Evolutionary conservation across 1,139 yeast genomes (phyloP), one percentile per base, ranked within the genome.

Genomic region (Lodderomyces elongisporus): DNA sequence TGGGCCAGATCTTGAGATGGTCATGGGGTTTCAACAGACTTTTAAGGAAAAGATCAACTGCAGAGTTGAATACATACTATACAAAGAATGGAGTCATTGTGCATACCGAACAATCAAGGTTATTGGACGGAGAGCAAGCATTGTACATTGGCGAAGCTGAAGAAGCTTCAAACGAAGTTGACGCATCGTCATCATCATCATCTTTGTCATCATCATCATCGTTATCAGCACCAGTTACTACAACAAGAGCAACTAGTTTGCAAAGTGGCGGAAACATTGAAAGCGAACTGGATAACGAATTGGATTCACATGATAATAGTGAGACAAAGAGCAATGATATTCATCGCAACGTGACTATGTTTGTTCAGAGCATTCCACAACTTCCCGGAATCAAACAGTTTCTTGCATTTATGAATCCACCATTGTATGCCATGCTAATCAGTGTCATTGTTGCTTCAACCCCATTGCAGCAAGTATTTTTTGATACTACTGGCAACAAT

Each of bases 11-110:
- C 47, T 64, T 85, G 39, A 66, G 95, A 41, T 85, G 95, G 95
- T 81, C 91, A 3, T 85, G 94, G 93, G 95, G 95, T n/a, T 84
- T 77, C 58, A 83, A 85, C 52, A 80, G 77, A 17, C 62, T 85
- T 39, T 62, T 85, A 40, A 70, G 80, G 32, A 75, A 64, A 46
- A 66, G 80, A 37, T 56, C 70, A 3, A 52, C 44, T 12, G 54
- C 56, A 28, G 77, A 72, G 42, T 57, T 73, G 39, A 52, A 59
- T 33, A 46, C 58, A 16, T 62, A 63, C 38, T 40, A 44, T 34
- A 44, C 51, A 14, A 40, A 39, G 17, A 27, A 39, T 22, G 51
- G 49, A 4, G 31, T 27, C 16, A 26, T 38, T 17, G 25, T 32
- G 20, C 31, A 32, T 23, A 39, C 39, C 17, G 52, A 44, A 31